Evolutionary conservation across 169 alveolate genomes (phyloP), one percentile per base, ranked within the genome.

Genomic region (Plasmodium chabaudi): DNA sequence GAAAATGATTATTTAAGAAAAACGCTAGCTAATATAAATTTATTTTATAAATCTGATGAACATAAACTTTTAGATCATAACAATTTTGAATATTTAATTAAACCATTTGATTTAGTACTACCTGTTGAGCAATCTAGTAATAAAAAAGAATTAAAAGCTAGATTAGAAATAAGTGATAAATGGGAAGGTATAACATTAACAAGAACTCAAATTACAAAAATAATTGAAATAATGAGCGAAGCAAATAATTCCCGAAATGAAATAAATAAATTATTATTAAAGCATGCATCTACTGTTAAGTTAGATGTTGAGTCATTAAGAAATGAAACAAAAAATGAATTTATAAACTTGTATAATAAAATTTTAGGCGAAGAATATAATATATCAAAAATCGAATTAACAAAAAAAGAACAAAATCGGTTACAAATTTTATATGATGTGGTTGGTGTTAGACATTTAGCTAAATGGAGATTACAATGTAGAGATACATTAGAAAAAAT

Each of bases 361-460:
- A 74, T 88, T 63, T 68, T 92, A 12, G 88, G 87, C 6, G 91
- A 93, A 53, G 61, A 61, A 27, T 73, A 92, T 23, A 57, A 68
- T 15, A 70, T 86, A 25, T 63, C 89, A 5, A 92, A 92, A 23
- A 89, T 72, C 5, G 90, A 73, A 19, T 53, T 93, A 55, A 47
- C 93, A 17, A 12, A 73, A 9, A 17, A 27, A 46, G 96, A 94
- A 70, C 46, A 71, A 17, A 93, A 86, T 69, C 60, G 97, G 51
- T 88, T 94, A 55, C 93, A 65, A 69, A 89, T 73, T 12, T 90
- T 95, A 44, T 92, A 93, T 56, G 96, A 94, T 71, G 95, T 94
- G n/a, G 95, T 94, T 10, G 96, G 96, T 47, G 95, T 94, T 17
- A 60, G 97, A 5, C 96, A 95, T 79, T 89, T 95, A 51, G 97